Percentiles rank a stretch among this genome's conserved stretches.
Evolutionary conservation across 2,329 filamentous ascomycete species (phyloP).

Genomic region (Triangularia setosa): DNA sequence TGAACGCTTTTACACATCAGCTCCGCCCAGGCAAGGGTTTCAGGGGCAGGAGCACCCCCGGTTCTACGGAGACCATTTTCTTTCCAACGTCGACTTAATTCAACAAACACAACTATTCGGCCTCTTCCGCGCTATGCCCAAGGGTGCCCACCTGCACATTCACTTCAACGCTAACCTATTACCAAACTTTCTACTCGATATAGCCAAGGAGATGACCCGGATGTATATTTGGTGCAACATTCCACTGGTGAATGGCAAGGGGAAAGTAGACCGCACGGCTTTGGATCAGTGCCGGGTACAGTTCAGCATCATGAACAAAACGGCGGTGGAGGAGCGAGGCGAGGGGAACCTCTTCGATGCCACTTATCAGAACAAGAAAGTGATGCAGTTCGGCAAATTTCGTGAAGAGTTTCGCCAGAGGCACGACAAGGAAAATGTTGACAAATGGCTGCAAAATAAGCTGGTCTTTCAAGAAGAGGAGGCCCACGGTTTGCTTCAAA

Average conservation of each 20-base stretch:
- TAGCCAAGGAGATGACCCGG: constrained; percentile 51
- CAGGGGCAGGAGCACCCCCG: constrained; percentile 43
- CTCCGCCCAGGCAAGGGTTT: constrained; percentile 34
- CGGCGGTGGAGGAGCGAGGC: constrained; percentile 30
- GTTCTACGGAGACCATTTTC: constrained; percentile 54
- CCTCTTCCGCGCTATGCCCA: constrained; percentile 59
- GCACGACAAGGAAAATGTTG: constrained; percentile 27
- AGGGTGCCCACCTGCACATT: constrained; percentile 69
- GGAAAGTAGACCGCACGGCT: constrained; percentile 34
- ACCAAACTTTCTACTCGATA: constrained; percentile 55
- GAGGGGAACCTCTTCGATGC: constrained; percentile 45
- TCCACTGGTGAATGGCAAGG: constrained; percentile 40
- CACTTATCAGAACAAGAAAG: constrained; percentile 41
- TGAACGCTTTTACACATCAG: constrained; percentile 34
- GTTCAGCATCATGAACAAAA: constrained; percentile 49
- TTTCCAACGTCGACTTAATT: constrained; percentile 53
- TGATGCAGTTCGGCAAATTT: constrained; percentile 44
- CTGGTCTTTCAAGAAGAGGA: constrained; percentile 60
- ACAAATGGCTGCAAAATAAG: constrained; percentile 58
- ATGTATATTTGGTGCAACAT: constrained; percentile 67
- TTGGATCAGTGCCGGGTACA: constrained; percentile 57
- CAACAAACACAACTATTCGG: constrained; percentile 53
- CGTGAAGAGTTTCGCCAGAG: constrained; percentile 31
- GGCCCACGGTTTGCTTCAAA: constrained; percentile 50
- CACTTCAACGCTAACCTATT: constrained; percentile 74